These are phyloP conservation scores for Starmerella geochares DNA, from an alignment of 805 yeast species.

Conservation along the genomic window DNA sequence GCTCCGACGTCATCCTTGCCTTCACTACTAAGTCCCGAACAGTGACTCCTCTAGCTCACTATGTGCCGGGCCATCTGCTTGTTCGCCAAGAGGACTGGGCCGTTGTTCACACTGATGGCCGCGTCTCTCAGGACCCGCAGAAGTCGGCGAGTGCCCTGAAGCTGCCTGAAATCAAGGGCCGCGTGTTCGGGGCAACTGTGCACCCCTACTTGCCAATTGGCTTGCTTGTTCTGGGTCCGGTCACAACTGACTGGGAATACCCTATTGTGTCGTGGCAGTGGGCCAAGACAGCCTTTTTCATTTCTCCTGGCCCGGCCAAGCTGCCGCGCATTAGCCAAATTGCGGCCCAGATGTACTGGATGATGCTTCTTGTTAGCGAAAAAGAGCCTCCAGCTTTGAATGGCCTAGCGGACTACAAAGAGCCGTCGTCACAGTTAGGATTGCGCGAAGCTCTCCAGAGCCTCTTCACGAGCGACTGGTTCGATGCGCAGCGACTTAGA, in stretches of 20 bases:
- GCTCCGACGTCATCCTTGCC: not conserved
- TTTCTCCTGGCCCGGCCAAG: not conserved
- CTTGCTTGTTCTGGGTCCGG: not conserved
- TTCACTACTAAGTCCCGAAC: not conserved
- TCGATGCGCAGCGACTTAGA: slow-evolving; percentile 3
- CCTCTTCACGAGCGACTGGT: slow-evolving; percentile 9
- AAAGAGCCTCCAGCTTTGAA: not conserved
- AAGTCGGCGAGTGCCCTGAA: not conserved
- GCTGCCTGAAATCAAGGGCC: slow-evolving; percentile 13
- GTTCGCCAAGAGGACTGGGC: not conserved
- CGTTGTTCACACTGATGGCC: slow-evolving; percentile 9
- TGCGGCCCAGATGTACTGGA: slow-evolving; percentile 6
- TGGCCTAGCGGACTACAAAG: not conserved
- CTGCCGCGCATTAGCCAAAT: not conserved
- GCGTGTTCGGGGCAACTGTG: not conserved
- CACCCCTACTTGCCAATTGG: slow-evolving; percentile 19
- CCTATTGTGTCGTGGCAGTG: slow-evolving; percentile 19
- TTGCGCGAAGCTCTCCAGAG: not conserved
- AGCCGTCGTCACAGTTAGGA: not conserved
- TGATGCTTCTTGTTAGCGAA: not conserved
- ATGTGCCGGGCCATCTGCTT: slow-evolving; percentile 4
- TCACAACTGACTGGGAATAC: slow-evolving; percentile 10
- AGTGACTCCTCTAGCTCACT: not conserved
- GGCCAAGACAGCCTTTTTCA: slow-evolving; percentile 8
- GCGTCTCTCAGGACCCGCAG: not conserved